Evolutionary conservation across 441 rosid genomes (phyloP).

Genomic region (Gossypium lobatum): DNA sequence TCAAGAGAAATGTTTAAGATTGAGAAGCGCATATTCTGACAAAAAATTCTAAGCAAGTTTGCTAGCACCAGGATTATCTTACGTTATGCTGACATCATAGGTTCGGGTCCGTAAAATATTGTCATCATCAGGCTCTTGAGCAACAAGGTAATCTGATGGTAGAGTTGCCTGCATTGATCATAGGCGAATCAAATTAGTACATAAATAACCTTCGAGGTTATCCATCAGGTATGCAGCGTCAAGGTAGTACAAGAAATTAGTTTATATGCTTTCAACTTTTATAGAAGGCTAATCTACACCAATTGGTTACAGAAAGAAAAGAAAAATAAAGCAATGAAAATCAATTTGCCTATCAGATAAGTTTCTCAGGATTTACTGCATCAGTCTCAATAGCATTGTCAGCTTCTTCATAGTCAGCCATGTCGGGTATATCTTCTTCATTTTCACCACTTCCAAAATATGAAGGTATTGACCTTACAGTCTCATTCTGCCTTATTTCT

Average conservation of each 20-base stretch:
- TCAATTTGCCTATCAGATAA: neutral
- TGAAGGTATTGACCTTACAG: slow-evolving; percentile 61
- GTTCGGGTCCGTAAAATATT: slow-evolving; percentile 90
- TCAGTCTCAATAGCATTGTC: slow-evolving; percentile 68
- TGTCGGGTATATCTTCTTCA: slow-evolving; percentile 91
- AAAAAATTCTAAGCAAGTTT: neutral
- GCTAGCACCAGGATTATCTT: slow-evolving; percentile 26
- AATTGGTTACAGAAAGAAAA: slow-evolving; percentile 3
- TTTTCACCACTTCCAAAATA: slow-evolving; percentile 77
- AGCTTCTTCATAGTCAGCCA: slow-evolving; percentile 78
- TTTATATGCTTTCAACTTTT: neutral
- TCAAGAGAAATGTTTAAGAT: neutral
- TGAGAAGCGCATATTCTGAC: neutral
- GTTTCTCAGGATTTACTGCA: slow-evolving; percentile 46
- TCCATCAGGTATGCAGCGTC: neutral
- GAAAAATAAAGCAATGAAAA: neutral
- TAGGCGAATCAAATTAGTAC: neutral
- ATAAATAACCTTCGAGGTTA: neutral
- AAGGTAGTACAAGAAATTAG: neutral
- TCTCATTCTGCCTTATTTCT: slow-evolving; percentile 49
- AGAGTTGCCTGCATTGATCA: slow-evolving; percentile 69
- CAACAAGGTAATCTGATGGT: slow-evolving; percentile 58
- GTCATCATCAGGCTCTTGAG: slow-evolving; percentile 87
- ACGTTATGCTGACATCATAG: slow-evolving; percentile 99
- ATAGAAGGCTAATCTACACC: neutral